Percentiles rank a stretch among this genome's conserved stretches.
phyloP scores from a whole-genome alignment of 192 early-diverging fungal genomes.

The Linnemannia elongata region DNA sequence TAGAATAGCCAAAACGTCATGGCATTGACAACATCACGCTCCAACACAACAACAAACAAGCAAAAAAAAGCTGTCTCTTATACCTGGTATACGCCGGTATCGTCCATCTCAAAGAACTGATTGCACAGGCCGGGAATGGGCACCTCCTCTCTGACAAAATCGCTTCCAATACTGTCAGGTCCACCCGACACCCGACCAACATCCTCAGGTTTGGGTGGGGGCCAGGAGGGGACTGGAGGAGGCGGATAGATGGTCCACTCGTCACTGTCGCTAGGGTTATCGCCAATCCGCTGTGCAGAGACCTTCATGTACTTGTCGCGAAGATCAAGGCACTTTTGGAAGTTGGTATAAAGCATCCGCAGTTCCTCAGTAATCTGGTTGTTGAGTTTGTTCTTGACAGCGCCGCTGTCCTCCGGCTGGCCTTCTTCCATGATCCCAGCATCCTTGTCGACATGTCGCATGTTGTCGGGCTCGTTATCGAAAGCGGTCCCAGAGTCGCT shows the following conservation, averaged over 20 bases:
- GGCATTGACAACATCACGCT: neutral
- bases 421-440: slow-evolving; percentile 22
- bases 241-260: slow-evolving; percentile 91
- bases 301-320: slow-evolving; percentile 88
- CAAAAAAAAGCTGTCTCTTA: slow-evolving; percentile 20
- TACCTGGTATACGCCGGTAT: slow-evolving; percentile 75
- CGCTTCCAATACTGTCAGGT: slow-evolving; percentile 54
- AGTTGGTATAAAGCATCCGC: slow-evolving; percentile 67
- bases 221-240: slow-evolving; percentile 82
- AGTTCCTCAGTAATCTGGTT: slow-evolving; percentile 74
- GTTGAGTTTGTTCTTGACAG: neutral
- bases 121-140: slow-evolving; percentile 55
- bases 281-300: slow-evolving; percentile 77
- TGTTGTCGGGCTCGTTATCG: slow-evolving; percentile 11
- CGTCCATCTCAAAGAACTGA: slow-evolving; percentile 64
- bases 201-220: slow-evolving; percentile 30
- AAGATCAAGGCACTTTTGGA: slow-evolving; percentile 82
- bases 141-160: slow-evolving; percentile 59
- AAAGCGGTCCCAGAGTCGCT: neutral
- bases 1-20: neutral
- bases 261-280: slow-evolving; percentile 86
- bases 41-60: neutral
- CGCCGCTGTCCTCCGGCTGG: neutral
- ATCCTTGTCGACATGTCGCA: neutral
- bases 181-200: slow-evolving; percentile 42